phyloP scores from a whole-genome alignment of 2,329 filamentous ascomycete genomes.

The Gaeumannomyces sp. region DNA sequence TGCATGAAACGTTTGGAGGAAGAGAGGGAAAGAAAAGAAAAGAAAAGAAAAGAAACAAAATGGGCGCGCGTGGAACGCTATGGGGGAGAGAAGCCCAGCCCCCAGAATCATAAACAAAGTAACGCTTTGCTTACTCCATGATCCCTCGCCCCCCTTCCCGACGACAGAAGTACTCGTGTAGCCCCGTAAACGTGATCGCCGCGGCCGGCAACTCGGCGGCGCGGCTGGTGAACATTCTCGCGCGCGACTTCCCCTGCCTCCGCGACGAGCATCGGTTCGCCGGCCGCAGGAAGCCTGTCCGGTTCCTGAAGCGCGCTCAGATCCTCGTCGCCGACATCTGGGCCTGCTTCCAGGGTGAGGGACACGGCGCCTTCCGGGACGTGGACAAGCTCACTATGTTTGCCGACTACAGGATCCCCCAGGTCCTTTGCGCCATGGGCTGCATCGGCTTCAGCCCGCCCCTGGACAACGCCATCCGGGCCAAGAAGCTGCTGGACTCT shows the following conservation, averaged over 20 bases:
- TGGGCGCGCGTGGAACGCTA: too few species aligned
- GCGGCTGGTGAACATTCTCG: slow-evolving; percentile 77
- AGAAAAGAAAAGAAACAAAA: too few species aligned
- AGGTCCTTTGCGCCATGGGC: slow-evolving; percentile 79
- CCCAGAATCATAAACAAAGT: too few species aligned
- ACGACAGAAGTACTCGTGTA: slow-evolving; percentile 65
- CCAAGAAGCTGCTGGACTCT: slow-evolving; percentile 57
- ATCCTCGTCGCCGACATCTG: slow-evolving; percentile 94
- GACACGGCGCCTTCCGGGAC: slow-evolving; percentile 76
- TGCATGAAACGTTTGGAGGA: background rate
- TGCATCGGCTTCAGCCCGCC: slow-evolving; percentile 80
- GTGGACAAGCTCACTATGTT: slow-evolving; percentile 98
- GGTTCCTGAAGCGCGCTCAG: slow-evolving; percentile 88
- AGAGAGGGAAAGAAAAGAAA: too few species aligned
- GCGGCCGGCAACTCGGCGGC: slow-evolving; percentile 75
- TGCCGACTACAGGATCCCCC: slow-evolving; percentile 93
- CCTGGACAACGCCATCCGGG: slow-evolving; percentile 63
- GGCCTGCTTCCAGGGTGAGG: slow-evolving; percentile 84
- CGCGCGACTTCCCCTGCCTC: slow-evolving; percentile 78
- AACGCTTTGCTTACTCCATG: background rate
- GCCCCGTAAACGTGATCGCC: slow-evolving; percentile 65
- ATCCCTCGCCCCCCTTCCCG: background rate
- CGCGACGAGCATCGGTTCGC: slow-evolving; percentile 72
- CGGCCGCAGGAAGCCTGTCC: slow-evolving; percentile 58
- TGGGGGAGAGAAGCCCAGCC: too few species aligned